Evolutionary conservation across 2,329 filamentous ascomycete species (phyloP), one percentile per base, ranked within the genome.

Genomic region (Arthrocladium fulminans): DNA sequence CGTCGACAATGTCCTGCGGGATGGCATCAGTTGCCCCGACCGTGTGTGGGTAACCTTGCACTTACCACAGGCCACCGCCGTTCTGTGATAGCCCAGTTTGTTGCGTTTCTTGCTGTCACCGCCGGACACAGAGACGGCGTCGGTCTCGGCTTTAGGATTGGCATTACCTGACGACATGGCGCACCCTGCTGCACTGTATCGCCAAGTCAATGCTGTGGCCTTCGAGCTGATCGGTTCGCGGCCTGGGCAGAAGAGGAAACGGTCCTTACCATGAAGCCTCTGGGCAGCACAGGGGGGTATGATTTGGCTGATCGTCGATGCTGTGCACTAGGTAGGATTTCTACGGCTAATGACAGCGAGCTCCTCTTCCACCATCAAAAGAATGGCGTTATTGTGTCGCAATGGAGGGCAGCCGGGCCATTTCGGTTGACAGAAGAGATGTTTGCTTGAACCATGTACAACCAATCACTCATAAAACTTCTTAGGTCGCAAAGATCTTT

Each of bases 21-120:
- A 47, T 30, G 44, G 30, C 41, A 27, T 38, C 27, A 41, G 35
- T 39, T 51, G 48, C 47, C 40, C 17, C 34, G 25, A 40, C 23
- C 43, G 13, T 13, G 56, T 41, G 29, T 17, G n/a, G 32, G 52
- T 57, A 34, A 23, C 50, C 29, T 48, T 51, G 35, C 49, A 81
- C 89, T 79, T 77, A 97, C 90, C 85, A 72, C 90, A 97, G 58
- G 90, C 92, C 59, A 96, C 87, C 38, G 89, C 94, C 29, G 88
- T 95, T 61, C 90, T 81, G 70, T 96, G 90, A 64, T 97, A 97
- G 32, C 90, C 90, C 52, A 97, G 75, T 68, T 94, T 96, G 67
- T 95, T 96, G 62, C 89, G 81, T 62, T 81, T 79, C 64, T 84
- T 85, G 22, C 32, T 39, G 12, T 47, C 44, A 25, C 32, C 27